phyloP scores from a whole-genome alignment of 2,329 filamentous ascomycete genomes.

The Hypocreales sp. region DNA sequence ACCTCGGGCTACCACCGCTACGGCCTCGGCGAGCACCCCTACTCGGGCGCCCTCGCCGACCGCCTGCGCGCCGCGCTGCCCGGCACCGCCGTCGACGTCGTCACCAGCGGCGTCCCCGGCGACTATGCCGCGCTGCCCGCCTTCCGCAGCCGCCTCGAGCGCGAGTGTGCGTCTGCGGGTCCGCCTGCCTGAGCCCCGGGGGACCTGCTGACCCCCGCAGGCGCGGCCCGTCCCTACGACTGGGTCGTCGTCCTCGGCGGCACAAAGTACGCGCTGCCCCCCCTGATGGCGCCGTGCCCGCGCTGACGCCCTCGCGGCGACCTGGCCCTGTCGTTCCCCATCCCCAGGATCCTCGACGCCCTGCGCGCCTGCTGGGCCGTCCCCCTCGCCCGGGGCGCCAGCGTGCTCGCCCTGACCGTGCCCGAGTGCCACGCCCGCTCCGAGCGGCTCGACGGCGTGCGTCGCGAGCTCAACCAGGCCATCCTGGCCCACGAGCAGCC shows the following conservation, averaged over 20 bases:
- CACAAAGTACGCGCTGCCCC: slow-evolving; percentile 34
- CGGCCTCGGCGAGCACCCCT: slow-evolving; percentile 33
- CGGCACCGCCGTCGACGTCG: slow-evolving; percentile 23
- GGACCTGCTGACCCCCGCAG: slow-evolving; percentile 4
- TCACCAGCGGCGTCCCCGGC: slow-evolving; percentile 34
- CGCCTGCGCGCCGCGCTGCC: slow-evolving; percentile 31
- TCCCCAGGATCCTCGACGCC: slow-evolving; percentile 28
- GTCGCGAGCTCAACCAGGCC: slow-evolving; percentile 32
- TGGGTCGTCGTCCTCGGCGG: slow-evolving; percentile 50
- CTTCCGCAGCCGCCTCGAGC: slow-evolving; percentile 16
- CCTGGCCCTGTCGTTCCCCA: slow-evolving; percentile 22
- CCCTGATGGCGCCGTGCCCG: not conserved
- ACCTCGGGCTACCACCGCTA: slow-evolving; percentile 36
- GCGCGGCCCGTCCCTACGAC: slow-evolving; percentile 24
- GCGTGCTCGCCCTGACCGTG: slow-evolving; percentile 48
- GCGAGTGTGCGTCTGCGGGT: slow-evolving; percentile 17
- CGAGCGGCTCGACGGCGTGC: slow-evolving; percentile 14
- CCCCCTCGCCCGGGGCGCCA: slow-evolving; percentile 30
- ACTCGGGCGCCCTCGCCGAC: slow-evolving; percentile 30
- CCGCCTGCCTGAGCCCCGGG: not conserved
- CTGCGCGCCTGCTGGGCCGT: slow-evolving; percentile 35
- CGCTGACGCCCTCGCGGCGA: slow-evolving; percentile 23
- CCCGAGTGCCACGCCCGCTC: slow-evolving; percentile 29
- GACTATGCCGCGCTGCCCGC: slow-evolving; percentile 26
- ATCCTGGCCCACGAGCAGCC: slow-evolving; percentile 33